phyloP scores from a whole-genome alignment of 1,284 basidiomycete species.

The Pholiota adiposa region DNA sequence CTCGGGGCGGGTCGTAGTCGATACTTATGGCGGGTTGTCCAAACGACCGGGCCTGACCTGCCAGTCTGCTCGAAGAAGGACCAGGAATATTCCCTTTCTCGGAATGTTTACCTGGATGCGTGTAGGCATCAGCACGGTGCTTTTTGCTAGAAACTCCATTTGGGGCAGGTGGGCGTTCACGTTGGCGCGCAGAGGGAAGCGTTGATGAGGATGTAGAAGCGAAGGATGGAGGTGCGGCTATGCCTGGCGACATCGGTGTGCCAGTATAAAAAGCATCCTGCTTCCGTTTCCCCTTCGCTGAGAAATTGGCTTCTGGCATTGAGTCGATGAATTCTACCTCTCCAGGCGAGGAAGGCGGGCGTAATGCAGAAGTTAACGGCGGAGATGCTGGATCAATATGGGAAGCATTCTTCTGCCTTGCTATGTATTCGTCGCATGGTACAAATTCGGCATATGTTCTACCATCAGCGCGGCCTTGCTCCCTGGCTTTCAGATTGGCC shows the following conservation, averaged over 20 bases:
- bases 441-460: neutral
- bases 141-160: constrained; percentile 1
- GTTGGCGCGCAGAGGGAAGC: neutral
- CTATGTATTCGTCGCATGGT: no score
- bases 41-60: neutral
- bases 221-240: neutral
- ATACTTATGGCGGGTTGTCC: constrained; percentile 6
- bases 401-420: no score
- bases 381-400: neutral
- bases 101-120: neutral
- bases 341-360: no score
- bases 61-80: constrained; percentile 1
- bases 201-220: neutral
- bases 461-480: no score
- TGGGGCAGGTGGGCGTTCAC: neutral
- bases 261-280: no score
- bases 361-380: neutral
- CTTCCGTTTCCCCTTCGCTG: no score
- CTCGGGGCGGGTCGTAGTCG: constrained; percentile 16
- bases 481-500: no score
- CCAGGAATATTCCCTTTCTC: neutral
- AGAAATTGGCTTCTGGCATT: no score
- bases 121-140: neutral
- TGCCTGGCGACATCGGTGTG: no score
- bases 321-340: no score